Conservation (phyloP, 1,139 yeast genomes). For the Saccharomycopsis phalli region DNA sequence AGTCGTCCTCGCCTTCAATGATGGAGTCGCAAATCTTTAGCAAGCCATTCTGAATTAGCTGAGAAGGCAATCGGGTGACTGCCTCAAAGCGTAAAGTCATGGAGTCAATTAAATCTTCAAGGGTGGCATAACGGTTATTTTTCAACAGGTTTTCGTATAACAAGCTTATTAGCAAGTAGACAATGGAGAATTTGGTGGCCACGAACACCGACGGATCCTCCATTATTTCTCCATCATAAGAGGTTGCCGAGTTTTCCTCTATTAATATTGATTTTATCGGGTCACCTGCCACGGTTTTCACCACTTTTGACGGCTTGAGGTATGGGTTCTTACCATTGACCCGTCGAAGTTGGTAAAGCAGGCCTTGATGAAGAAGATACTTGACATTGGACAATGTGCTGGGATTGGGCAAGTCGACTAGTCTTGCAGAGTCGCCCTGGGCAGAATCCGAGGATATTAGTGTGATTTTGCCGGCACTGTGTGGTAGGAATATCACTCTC, state of each 20-base stretch:
- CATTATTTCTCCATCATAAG: slow-evolving; percentile 24
- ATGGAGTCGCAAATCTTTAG: slow-evolving; percentile 36
- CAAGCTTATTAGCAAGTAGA: slow-evolving; percentile 35
- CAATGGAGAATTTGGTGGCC: slow-evolving; percentile 36
- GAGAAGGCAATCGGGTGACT: slow-evolving; percentile 28
- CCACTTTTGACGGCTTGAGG: slow-evolving; percentile 19
- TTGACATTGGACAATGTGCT: slow-evolving; percentile 16
- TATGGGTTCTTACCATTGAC: slow-evolving; percentile 23
- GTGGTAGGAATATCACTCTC: no score
- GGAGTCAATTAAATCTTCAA: slow-evolving; percentile 43
- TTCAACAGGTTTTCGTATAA: slow-evolving; percentile 26
- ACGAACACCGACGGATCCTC: slow-evolving; percentile 33
- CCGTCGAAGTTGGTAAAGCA: no score
- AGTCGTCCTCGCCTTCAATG: slow-evolving; percentile 38
- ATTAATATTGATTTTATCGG: slow-evolving; percentile 30
- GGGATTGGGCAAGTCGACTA: slow-evolving; percentile 21
- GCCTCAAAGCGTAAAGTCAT: slow-evolving; percentile 27
- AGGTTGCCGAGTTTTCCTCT: slow-evolving; percentile 24
- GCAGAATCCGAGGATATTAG: no score
- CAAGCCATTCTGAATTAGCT: slow-evolving; percentile 26
- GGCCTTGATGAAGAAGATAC: slow-evolving; percentile 20
- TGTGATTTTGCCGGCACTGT: no score
- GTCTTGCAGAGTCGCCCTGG: no score
- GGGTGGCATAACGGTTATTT: slow-evolving; percentile 32
- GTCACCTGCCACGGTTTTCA: slow-evolving; percentile 25